Evolutionary conservation across 2,329 filamentous ascomycete species (phyloP).

Genomic region (Coleophoma crateriformis): DNA sequence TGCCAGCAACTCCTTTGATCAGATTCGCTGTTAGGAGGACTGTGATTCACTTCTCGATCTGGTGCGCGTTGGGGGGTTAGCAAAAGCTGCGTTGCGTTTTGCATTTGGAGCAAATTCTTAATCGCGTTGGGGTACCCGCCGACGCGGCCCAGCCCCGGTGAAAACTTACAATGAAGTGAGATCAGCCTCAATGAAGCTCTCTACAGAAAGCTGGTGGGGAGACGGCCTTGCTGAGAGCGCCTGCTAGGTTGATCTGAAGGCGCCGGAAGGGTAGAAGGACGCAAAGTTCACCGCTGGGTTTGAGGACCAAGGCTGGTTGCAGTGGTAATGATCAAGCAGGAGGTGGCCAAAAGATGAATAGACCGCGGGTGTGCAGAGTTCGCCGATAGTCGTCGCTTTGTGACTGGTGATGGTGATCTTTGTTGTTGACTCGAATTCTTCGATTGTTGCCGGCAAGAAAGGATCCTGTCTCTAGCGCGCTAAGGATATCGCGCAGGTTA

Average conservation of each 20-base stretch:
- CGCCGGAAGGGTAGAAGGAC: neutral
- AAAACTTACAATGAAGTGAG: slow-evolving; percentile 24
- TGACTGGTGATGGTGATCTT: neutral
- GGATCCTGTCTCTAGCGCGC: neutral
- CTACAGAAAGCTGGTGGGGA: slow-evolving; percentile 20
- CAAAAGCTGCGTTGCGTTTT: slow-evolving; percentile 9
- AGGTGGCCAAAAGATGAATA: neutral
- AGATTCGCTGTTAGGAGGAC: slow-evolving; percentile 23
- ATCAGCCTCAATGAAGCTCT: slow-evolving; percentile 25
- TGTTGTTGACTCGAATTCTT: neutral
- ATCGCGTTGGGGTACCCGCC: slow-evolving; percentile 9
- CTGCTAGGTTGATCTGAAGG: neutral
- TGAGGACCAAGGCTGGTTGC: neutral
- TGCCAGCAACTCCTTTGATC: slow-evolving; percentile 9
- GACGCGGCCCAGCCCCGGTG: slow-evolving; percentile 2
- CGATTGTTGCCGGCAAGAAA: neutral
- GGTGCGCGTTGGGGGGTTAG: slow-evolving; percentile 14
- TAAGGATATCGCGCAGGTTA: neutral
- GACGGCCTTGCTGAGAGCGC: slow-evolving; percentile 4
- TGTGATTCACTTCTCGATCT: slow-evolving; percentile 26
- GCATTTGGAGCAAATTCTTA: slow-evolving; percentile 6
- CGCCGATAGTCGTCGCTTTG: neutral
- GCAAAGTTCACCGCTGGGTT: neutral
- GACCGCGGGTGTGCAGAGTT: neutral
- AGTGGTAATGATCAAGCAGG: neutral